Percentiles rank a stretch among this genome's conserved stretches.
Evolutionary conservation across 2,329 filamentous ascomycete genomes (phyloP).

Genomic region (Polytolypa hystricis): DNA sequence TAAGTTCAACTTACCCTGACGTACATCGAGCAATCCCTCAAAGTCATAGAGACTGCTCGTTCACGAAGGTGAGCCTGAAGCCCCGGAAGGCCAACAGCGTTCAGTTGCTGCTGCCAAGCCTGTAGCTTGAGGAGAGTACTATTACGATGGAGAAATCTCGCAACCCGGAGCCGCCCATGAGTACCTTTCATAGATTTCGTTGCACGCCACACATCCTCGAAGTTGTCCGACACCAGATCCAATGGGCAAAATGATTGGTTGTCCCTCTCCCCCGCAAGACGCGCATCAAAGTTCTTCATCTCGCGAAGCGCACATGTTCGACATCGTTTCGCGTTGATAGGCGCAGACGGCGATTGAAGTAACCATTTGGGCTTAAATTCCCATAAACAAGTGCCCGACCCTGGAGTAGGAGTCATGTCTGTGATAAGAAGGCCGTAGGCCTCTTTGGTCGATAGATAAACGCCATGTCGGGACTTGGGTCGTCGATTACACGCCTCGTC

Average conservation of each 20-base stretch:
- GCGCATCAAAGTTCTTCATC: constrained; percentile 33
- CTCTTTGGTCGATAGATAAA: constrained; percentile 46
- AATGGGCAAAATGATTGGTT: constrained; percentile 50
- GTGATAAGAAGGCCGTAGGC: constrained; percentile 57
- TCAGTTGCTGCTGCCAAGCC: constrained; percentile 23
- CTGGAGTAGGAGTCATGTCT: constrained; percentile 51
- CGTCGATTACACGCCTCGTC: constrained; percentile 36
- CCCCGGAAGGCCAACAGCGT: constrained; percentile 26
- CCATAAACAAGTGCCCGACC: constrained; percentile 35
- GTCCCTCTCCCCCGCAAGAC: constrained; percentile 19
- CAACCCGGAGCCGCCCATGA: constrained; percentile 20
- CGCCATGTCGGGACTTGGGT: constrained; percentile 39
- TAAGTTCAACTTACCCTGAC: constrained; percentile 49
- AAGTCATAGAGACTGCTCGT: constrained; percentile 63
- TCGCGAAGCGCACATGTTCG: constrained; percentile 59
- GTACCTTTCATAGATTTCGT: constrained; percentile 27
- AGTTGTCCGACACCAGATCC: constrained; percentile 44
- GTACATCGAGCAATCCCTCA: constrained; percentile 69
- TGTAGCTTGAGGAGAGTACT: constrained; percentile 25
- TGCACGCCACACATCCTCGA: constrained; percentile 34
- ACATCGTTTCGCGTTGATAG: constrained; percentile 51
- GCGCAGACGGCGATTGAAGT: constrained; percentile 61
- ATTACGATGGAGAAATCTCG: constrained; percentile 24
- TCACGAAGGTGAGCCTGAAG: constrained; percentile 28
- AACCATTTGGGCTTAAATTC: constrained; percentile 87